These are phyloP conservation scores for Exophiala mesophila DNA, from an alignment of 2,329 filamentous ascomycete species.

Conservation along the genomic window DNA sequence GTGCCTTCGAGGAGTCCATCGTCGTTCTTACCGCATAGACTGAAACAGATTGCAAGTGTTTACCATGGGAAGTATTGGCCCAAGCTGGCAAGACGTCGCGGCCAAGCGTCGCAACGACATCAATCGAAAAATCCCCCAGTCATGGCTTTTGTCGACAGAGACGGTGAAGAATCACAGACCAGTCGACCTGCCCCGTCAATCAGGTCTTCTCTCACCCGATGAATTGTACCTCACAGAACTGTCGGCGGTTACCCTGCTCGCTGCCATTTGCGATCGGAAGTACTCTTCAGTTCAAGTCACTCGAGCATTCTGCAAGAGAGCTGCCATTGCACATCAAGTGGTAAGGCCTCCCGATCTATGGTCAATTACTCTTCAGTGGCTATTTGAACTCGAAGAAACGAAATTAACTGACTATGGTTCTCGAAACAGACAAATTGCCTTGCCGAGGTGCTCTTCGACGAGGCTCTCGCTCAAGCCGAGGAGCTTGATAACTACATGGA, in stretches of 20 bases:
- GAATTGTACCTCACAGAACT: slow-evolving; percentile 31
- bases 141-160: slow-evolving; percentile 27
- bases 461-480: slow-evolving; percentile 44
- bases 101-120: not conserved
- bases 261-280: slow-evolving; percentile 25
- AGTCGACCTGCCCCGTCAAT: not conserved
- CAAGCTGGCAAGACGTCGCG: slow-evolving; percentile 2
- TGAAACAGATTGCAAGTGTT: no score
- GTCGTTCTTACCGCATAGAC: no score
- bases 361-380: no score
- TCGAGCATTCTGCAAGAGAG: slow-evolving; percentile 24
- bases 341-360: slow-evolving; percentile 12
- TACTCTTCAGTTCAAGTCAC: slow-evolving; percentile 20
- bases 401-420: not conserved
- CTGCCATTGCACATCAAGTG: slow-evolving; percentile 24
- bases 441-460: slow-evolving; percentile 48
- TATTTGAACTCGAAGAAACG: no score
- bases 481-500: slow-evolving; percentile 42
- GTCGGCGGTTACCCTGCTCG: slow-evolving; percentile 45
- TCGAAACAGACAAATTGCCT: slow-evolving; percentile 35
- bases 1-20: no score
- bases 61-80: not conserved
- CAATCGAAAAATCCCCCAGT: slow-evolving; percentile 19
- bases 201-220: not conserved
- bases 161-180: not conserved